These are phyloP conservation scores for Xerocomus nothofagi DNA, from an alignment of 1,284 basidiomycete species.

Conservation along the genomic window DNA sequence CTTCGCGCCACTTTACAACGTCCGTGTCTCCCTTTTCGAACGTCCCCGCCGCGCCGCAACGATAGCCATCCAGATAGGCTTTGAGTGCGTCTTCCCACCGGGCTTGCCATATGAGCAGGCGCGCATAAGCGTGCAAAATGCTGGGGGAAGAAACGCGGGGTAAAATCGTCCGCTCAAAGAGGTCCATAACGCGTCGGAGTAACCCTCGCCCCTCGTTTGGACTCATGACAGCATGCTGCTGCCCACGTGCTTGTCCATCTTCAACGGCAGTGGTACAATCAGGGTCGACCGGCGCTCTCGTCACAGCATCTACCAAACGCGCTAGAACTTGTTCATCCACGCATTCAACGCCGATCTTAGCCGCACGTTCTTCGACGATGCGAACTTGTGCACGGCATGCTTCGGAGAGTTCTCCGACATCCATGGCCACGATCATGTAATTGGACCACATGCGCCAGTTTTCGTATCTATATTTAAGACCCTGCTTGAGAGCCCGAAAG, in stretches of 20 bases:
- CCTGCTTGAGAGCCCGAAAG: constrained; percentile 91
- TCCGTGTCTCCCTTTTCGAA: constrained; percentile 69
- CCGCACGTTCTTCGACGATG: constrained; percentile 80
- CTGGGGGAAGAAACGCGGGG: constrained; percentile 75
- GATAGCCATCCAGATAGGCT: constrained; percentile 82
- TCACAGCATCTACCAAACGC: constrained; percentile 83
- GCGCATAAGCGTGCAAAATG: constrained; percentile 79
- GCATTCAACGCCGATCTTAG: constrained; percentile 56
- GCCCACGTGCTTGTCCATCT: neutral
- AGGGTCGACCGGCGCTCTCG: constrained; percentile 48
- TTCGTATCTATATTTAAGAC: constrained; percentile 81
- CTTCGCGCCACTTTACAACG: constrained; percentile 66
- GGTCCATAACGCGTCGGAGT: constrained; percentile 58
- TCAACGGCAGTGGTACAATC: constrained; percentile 5
- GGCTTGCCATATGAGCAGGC: constrained; percentile 71
- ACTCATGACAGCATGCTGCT: constrained; percentile 30
- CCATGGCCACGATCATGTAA: constrained; percentile 93
- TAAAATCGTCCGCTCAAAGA: constrained; percentile 80
- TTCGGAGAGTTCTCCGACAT: constrained; percentile 91
- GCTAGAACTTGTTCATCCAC: constrained; percentile 88
- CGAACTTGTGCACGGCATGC: constrained; percentile 82
- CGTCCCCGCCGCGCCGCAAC: constrained; percentile 68
- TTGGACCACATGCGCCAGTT: constrained; percentile 99
- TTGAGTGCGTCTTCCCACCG: constrained; percentile 78
- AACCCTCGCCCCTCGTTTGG: constrained; percentile 71